A percentile compares a stretch with the other conserved stretches of the same genome.
Conservation (phyloP, 495 filamentous ascomycete genomes). For the Cercophora sp. region DNA sequence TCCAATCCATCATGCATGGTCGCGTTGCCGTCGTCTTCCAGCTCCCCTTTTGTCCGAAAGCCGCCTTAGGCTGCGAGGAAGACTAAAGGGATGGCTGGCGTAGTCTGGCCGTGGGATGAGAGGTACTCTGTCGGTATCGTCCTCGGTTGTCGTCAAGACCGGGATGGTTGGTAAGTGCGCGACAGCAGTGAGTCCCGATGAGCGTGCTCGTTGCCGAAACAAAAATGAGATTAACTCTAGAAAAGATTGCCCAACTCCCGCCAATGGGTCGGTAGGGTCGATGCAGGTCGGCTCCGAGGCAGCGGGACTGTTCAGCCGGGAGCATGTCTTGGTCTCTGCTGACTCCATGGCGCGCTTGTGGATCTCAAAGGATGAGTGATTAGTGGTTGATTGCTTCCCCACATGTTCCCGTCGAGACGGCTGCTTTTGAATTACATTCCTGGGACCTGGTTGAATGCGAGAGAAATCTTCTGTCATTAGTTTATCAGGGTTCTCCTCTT, state of each 20-base stretch:
- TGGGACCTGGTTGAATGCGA: not conserved
- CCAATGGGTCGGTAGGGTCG: not conserved
- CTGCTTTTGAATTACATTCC: not conserved
- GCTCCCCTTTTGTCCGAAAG: not conserved
- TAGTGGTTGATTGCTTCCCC: not conserved
- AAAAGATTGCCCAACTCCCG: not conserved
- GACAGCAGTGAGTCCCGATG: not conserved
- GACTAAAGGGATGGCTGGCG: not conserved
- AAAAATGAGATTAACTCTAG: not conserved
- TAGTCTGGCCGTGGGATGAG: not conserved
- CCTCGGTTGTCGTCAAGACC: not conserved
- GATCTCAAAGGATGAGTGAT: not conserved
- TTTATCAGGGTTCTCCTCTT: not conserved
- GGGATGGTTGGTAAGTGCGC: not conserved
- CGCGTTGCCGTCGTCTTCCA: not conserved
- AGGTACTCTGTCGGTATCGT: not conserved
- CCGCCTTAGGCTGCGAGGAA: not conserved
- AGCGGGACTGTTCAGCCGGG: not conserved
- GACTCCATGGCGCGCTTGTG: not conserved
- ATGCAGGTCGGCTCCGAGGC: not conserved
- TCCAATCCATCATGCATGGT: not conserved
- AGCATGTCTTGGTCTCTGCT: not conserved
- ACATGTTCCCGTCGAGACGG: not conserved
- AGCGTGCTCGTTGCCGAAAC: not conserved
- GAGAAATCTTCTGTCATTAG: not conserved